Percentiles rank a stretch among this genome's conserved stretches.
These are phyloP conservation scores for Leccinum variicolor DNA, from an alignment of 768 basidiomycete species.

Conservation along the genomic window DNA sequence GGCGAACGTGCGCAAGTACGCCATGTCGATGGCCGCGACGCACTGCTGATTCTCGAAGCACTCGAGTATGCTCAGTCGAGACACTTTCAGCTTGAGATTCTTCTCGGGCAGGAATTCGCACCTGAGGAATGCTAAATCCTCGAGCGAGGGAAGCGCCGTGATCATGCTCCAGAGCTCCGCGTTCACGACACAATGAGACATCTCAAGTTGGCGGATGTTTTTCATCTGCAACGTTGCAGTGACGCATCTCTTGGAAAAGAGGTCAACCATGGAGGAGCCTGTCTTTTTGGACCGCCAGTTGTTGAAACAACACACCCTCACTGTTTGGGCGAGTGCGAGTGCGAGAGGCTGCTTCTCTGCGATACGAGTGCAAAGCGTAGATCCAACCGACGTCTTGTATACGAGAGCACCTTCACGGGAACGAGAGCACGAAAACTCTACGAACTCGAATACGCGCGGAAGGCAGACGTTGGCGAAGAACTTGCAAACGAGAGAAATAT, in stretches of 20 bases:
- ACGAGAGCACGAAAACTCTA: background rate
- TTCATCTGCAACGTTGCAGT: background rate
- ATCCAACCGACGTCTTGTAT: background rate
- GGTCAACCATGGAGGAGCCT: background rate
- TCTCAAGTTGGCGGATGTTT: background rate
- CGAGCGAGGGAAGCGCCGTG: background rate
- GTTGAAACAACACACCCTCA: background rate
- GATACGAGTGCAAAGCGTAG: background rate
- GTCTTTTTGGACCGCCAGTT: accelerated
- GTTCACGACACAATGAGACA: accelerated
- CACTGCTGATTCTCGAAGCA: background rate
- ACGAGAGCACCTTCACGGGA: too few relatives aligned
- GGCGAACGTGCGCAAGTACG: background rate
- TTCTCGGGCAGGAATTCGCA: too few relatives aligned
- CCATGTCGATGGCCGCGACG: background rate
- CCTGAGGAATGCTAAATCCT: too few relatives aligned
- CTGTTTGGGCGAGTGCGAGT: background rate
- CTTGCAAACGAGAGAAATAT: background rate
- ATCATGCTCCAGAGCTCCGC: background rate
- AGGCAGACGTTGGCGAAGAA: background rate
- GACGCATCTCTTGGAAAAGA: background rate
- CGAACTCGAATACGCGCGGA: background rate
- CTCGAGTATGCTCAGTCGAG: background rate
- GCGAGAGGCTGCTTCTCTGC: background rate
- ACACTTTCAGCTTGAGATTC: too few relatives aligned